These are phyloP conservation scores for Xylaria flabelliformis DNA, from an alignment of 495 filamentous ascomycete species.

Conservation along the genomic window DNA sequence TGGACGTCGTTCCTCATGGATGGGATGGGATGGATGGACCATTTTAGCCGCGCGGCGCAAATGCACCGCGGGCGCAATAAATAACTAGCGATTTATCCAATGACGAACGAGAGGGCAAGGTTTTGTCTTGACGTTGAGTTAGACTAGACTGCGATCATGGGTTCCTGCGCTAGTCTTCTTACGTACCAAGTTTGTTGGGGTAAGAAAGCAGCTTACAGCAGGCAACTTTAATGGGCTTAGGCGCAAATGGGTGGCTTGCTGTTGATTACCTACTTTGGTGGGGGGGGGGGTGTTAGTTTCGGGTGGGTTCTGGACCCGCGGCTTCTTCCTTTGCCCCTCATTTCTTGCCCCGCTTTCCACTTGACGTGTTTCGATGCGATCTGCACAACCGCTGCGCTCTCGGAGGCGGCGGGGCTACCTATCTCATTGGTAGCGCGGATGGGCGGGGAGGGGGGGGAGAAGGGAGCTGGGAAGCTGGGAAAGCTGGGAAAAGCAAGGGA, in stretches of 20 bases:
- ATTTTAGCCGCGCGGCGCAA: conserved; percentile 9
- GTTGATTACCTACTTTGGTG: background rate
- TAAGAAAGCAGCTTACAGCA: background rate
- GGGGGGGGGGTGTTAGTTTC: background rate
- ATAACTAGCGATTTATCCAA: background rate
- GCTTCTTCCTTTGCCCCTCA: background rate
- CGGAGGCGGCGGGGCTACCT: conserved; percentile 13
- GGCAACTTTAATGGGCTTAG: background rate
- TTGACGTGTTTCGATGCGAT: conserved; percentile 22
- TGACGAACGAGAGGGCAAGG: conserved; percentile 1
- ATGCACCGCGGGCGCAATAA: background rate
- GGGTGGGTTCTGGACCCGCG: conserved; percentile 1
- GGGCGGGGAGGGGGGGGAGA: background rate
- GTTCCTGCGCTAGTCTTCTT: conserved; percentile 20
- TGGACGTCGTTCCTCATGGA: background rate
- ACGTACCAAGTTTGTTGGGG: background rate
- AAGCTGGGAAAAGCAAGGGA: background rate
- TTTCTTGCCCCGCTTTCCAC: conserved; percentile 2
- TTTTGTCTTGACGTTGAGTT: conserved; percentile 19
- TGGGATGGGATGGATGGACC: background rate
- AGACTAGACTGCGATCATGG: conserved; percentile 19
- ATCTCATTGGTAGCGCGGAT: conserved; percentile 10
- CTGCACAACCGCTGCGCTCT: conserved; percentile 15
- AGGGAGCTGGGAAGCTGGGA: background rate
- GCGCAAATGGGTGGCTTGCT: background rate